Evolutionary conservation across 2,329 filamentous ascomycete species (phyloP), one percentile per base, ranked within the genome.

Genomic region (Chrysosporium queenslandicum): DNA sequence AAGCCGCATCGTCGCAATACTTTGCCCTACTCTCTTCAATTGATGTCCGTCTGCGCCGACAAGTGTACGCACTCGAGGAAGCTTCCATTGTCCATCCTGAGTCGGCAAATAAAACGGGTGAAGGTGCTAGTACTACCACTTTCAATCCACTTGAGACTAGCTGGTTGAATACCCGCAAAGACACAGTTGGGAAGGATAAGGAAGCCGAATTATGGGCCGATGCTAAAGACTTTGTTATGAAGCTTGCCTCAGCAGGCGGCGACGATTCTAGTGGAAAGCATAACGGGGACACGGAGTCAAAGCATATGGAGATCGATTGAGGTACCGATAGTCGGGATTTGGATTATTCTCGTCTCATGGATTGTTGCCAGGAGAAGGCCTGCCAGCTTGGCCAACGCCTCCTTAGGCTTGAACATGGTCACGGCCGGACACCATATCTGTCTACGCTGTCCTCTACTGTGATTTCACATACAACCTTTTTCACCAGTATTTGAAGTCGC

Each of bases 151-250:
- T 96, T 50, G 90, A 96, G 64, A 83, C 94, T 12, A 90, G 90
- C 29, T 91, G 86, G 80, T 70, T 97, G 61, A 97, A 96, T 65
- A 90, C 87, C 61, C 79, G 87, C 53, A 87, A 86, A 56, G 85
- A 86, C 57, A 84, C 84, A 57, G 86, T 94, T 20, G 87, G 87
- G 53, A 80, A 83, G 61, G 85, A 87, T 57, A 92, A 91, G 76
- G 88, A 94, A 64, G 79, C 80, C 1, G 87, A 96, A 69, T 71
- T 94, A 41, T 85, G 91, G 81, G 76, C 74, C 30, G 77, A 78
- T 58, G 77, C 80, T 37, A 78, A 74, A 59, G 69, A 68, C 42
- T 75, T 85, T 56, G 64, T 86, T 37, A 74, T 73, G 56, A 63
- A 63, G 21, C 50, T 73, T 20, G 50, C 59, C 8, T 41, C 58